Conservation (phyloP, 306 rosid genomes). For the Vigna mungo region DNA sequence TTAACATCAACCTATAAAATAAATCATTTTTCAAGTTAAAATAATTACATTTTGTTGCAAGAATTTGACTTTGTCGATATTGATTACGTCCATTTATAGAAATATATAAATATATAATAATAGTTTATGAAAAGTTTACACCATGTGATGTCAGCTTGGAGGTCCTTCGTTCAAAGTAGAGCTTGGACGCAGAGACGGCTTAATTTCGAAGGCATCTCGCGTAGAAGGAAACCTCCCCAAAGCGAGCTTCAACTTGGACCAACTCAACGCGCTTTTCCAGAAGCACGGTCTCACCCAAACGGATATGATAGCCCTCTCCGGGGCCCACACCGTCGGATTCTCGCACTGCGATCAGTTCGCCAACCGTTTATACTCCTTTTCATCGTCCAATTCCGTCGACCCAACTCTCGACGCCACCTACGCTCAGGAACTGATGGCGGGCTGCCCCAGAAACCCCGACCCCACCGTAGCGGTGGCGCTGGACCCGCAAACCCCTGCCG, state of each 20-base stretch:
- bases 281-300: constrained; percentile 55
- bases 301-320: constrained; percentile 84
- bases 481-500: constrained; percentile 57
- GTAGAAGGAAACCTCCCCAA: constrained; percentile 70
- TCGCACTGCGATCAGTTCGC: constrained; percentile 71
- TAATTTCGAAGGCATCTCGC: constrained; percentile 57
- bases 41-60: not conserved
- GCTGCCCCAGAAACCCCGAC: constrained; percentile 59
- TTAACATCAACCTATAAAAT: not conserved
- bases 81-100: not conserved
- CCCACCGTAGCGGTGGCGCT: constrained; percentile 46
- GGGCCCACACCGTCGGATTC: constrained; percentile 83
- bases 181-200: constrained; percentile 84
- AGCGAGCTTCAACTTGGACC: constrained; percentile 55
- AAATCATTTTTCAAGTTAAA: not conserved
- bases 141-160: constrained; percentile 54
- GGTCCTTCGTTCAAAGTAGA: constrained; percentile 78
- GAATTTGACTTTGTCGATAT: not conserved
- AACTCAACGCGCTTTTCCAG: constrained; percentile 61
- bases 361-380: constrained; percentile 60
- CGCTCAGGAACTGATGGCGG: constrained; percentile 48
- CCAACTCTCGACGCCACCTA: constrained; percentile 65
- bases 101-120: no score
- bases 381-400: constrained; percentile 38
- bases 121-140: no score